A percentile compares a stretch with the other conserved stretches of the same genome.
These are phyloP conservation scores for Aquilaria agallochum DNA, from an alignment of 441 rosid species.

Conservation along the genomic window DNA sequence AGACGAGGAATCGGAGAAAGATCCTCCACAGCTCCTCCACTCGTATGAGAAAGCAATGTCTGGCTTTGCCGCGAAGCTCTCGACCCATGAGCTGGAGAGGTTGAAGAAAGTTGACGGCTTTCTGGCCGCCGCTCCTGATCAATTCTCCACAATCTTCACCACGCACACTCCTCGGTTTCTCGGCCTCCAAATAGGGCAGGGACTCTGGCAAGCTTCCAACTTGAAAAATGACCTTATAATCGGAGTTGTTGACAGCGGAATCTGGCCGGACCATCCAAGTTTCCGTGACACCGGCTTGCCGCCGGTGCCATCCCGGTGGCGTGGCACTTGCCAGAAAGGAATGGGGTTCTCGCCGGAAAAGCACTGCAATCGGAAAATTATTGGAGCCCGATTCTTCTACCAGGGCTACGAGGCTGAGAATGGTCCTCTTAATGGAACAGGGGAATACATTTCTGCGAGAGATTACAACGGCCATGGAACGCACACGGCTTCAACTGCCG, in stretches of 20 bases:
- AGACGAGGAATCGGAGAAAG: too few species aligned
- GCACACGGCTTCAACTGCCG: slow-evolving; percentile 66
- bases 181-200: slow-evolving; percentile 38
- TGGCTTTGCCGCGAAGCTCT: slow-evolving; percentile 69
- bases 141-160: slow-evolving; percentile 56
- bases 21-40: too few species aligned
- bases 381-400: slow-evolving; percentile 50
- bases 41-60: slow-evolving; percentile 8
- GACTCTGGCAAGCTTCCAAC: slow-evolving; percentile 33
- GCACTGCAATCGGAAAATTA: slow-evolving; percentile 50
- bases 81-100: slow-evolving; percentile 36
- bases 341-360: slow-evolving; percentile 37
- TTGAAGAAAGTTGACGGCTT: slow-evolving; percentile 49
- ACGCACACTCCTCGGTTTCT: slow-evolving; percentile 49
- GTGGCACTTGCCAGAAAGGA: slow-evolving; percentile 53
- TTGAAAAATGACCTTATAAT: slow-evolving; percentile 47
- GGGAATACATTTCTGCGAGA: slow-evolving; percentile 51
- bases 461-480: slow-evolving; percentile 64
- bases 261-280: slow-evolving; percentile 63
- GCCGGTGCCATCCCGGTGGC: slow-evolving; percentile 51
- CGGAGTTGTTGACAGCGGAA: slow-evolving; percentile 57
- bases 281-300: slow-evolving; percentile 47
- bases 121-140: slow-evolving; percentile 56
- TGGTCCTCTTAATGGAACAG: slow-evolving; percentile 41
- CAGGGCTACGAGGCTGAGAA: slow-evolving; percentile 36